These are phyloP conservation scores for Stramenopiles sp. DNA, from an alignment of 352 stramenopile species.

Conservation along the genomic window DNA sequence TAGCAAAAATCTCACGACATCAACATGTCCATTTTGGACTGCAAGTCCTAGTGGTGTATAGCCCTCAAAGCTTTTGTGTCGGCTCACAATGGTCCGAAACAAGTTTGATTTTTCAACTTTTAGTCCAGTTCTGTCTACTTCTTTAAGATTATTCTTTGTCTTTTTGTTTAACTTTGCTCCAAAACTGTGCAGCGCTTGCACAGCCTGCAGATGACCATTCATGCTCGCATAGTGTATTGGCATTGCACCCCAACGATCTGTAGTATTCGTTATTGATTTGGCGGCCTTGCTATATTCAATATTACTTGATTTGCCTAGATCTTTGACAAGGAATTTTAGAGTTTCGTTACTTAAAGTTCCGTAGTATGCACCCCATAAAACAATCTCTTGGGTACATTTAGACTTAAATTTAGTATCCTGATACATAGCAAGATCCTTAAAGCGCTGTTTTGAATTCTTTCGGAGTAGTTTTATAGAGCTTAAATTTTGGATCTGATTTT, in stretches of 20 bases:
- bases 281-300: not conserved
- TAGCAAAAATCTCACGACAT: not conserved
- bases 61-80: not conserved
- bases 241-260: not conserved
- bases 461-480: too few species aligned
- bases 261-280: not conserved
- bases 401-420: not conserved
- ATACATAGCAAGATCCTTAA: too few species aligned
- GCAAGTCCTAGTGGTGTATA: not conserved
- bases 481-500: too few species aligned
- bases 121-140: too few species aligned
- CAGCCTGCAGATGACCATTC: not conserved
- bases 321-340: not conserved
- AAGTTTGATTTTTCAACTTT: not conserved
- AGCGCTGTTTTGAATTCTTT: too few species aligned
- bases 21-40: conserved; percentile 1
- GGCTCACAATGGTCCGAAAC: not conserved
- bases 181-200: not conserved
- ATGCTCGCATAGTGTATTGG: not conserved
- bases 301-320: not conserved
- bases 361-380: too few species aligned
- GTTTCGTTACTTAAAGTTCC: not conserved
- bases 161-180: not conserved
- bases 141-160: not conserved
- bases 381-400: too few species aligned